phyloP scores from a whole-genome alignment of 31 red algal species.

The Porphyra umbilicalis region DNA sequence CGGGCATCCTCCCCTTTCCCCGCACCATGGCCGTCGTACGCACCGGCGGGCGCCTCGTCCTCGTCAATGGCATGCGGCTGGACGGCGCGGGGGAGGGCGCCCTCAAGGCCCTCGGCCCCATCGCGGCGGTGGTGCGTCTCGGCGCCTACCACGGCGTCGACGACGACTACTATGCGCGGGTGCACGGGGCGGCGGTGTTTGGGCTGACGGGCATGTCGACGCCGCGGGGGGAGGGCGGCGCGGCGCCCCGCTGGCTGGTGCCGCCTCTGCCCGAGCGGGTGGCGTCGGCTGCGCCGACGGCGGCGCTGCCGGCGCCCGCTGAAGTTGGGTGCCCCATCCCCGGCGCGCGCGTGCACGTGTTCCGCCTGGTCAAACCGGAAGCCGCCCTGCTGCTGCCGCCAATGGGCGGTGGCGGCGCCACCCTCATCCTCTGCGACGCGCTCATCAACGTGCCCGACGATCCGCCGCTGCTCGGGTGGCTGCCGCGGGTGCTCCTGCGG shows the following conservation, averaged over 20 bases:
- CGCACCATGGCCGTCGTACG: neutral
- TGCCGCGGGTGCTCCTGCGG: neutral
- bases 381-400: neutral
- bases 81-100: neutral
- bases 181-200: neutral
- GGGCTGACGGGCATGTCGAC: neutral
- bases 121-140: neutral
- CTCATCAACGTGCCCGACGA: neutral
- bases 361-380: neutral
- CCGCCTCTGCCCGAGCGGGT: too few relatives aligned
- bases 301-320: too few relatives aligned
- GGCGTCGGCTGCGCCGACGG: too few relatives aligned
- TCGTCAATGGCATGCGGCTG: neutral
- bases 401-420: neutral
- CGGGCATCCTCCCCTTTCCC: neutral
- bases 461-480: neutral
- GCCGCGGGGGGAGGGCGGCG: too few relatives aligned
- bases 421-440: neutral
- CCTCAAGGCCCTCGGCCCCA: neutral
- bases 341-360: neutral
- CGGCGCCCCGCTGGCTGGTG: neutral
- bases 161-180: neutral
- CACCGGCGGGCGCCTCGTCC: neutral
- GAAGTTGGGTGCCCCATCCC: neutral
- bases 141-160: neutral